Evolutionary conservation across 1,284 basidiomycete species (phyloP).

Genomic region (Wallemia hederae): DNA sequence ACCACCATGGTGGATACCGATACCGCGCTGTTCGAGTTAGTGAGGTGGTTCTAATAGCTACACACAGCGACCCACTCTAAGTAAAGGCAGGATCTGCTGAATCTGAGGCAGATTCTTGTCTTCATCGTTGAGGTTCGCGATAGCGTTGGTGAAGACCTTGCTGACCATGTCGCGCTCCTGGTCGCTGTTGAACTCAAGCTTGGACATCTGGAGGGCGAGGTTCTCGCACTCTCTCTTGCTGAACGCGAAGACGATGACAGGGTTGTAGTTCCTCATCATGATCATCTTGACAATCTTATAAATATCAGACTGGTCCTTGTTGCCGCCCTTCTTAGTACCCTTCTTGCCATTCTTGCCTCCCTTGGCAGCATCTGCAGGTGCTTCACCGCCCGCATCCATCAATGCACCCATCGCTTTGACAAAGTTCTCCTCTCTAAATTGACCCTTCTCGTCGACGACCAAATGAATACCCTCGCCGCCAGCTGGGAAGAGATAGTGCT

Average conservation of each 20-base stretch:
- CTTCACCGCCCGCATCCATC: constrained; percentile 59
- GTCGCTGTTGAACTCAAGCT: constrained; percentile 81
- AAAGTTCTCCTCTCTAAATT: constrained; percentile 93
- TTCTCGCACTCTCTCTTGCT: constrained; percentile 93
- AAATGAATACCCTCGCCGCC: constrained; percentile 92
- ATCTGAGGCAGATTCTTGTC: constrained; percentile 86
- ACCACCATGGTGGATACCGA: constrained; percentile 96
- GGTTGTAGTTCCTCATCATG: constrained; percentile 92
- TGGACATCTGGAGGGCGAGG: constrained; percentile 67
- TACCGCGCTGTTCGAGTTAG: constrained; percentile 31
- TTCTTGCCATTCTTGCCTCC: constrained; percentile 58
- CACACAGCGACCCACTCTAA: constrained; percentile 25
- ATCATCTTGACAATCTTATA: constrained; percentile 98
- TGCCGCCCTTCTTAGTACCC: constrained; percentile 52
- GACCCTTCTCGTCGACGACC: constrained; percentile 89
- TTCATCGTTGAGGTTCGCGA: constrained; percentile 58
- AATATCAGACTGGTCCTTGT: constrained; percentile 80
- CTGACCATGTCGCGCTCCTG: constrained; percentile 72
- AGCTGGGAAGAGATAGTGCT: constrained; percentile 92
- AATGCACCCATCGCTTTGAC: constrained; percentile 90
- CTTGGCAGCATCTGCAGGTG: constrained; percentile 57
- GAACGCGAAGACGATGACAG: constrained; percentile 96
- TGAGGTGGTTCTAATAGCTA: neutral
- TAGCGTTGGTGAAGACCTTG: constrained; percentile 82
- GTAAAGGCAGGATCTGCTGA: constrained; percentile 62